These are phyloP conservation scores for Lachnellula arida DNA, from an alignment of 2,329 filamentous ascomycete genomes.

Conservation along the genomic window DNA sequence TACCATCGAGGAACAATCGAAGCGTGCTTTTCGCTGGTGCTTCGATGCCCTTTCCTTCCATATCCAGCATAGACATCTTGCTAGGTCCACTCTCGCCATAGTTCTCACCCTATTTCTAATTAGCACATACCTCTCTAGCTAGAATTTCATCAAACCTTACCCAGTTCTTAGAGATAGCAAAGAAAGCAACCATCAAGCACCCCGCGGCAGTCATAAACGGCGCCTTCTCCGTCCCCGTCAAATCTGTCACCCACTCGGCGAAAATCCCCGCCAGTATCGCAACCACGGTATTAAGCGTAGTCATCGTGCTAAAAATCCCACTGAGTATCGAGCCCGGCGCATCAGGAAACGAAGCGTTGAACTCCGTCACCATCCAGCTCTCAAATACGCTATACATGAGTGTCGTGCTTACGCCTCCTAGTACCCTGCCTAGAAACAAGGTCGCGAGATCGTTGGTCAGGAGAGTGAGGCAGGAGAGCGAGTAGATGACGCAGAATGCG, in stretches of 20 bases:
- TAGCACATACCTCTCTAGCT: neutral
- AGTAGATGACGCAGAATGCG: slow-evolving; percentile 49
- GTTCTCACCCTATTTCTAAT: slow-evolving; percentile 40
- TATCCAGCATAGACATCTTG: neutral
- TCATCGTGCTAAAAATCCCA: slow-evolving; percentile 47
- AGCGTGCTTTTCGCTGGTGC: neutral
- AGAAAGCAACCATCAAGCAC: slow-evolving; percentile 39
- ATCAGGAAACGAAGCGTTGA: slow-evolving; percentile 40
- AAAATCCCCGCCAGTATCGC: slow-evolving; percentile 49
- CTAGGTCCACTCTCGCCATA: slow-evolving; percentile 34
- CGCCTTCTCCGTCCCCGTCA: slow-evolving; percentile 43
- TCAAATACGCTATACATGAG: slow-evolving; percentile 56
- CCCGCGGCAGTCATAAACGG: slow-evolving; percentile 45
- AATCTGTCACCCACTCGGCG: slow-evolving; percentile 44
- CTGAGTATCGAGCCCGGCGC: slow-evolving; percentile 38
- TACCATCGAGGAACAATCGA: slow-evolving; percentile 1
- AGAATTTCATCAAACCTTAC: slow-evolving; percentile 32
- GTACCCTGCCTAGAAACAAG: slow-evolving; percentile 46
- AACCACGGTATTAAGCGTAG: slow-evolving; percentile 47
- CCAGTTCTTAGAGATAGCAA: slow-evolving; percentile 43
- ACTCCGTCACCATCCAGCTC: slow-evolving; percentile 58
- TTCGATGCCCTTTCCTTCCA: neutral
- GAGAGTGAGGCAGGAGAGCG: slow-evolving; percentile 47
- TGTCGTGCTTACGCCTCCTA: slow-evolving; percentile 52
- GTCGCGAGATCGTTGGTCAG: slow-evolving; percentile 39